Base-by-base conservation (phyloP, 2,329 filamentous ascomycete genomes). In the Hypoxylon sp. region DNA sequence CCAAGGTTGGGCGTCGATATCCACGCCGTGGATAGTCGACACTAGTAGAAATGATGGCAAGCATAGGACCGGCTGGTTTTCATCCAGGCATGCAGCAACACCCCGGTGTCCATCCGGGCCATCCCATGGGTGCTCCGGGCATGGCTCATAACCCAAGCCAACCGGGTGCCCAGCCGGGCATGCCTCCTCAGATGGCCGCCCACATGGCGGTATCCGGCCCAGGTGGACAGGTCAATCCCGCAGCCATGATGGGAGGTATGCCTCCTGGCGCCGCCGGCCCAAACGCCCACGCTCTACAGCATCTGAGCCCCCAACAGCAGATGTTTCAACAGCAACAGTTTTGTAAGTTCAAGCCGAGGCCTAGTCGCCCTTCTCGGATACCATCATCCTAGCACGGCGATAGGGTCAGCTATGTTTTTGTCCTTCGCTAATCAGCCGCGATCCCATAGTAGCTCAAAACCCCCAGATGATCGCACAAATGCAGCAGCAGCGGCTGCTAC, bases 221-320 rank as follows among this genome's bases (percentile, higher is more conserved):
- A 19, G 89, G 88, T 70, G 87, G 86, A 66, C 90, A 92, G 76
- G 89, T 92, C 70, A 92, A 88, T 76, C 90, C 91, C 73, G 87
- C 86, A 27, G 86, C 88, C 61, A 87, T 94, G 84, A 93, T 94
- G 90, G 87, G 82, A 69, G 89, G 87, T 62, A 92, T 94, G 88
- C 90, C 91, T 68, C 90, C 90, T 29, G 88, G 90, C 66, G 84
- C 83, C 57, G 82, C 81, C 69, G 85, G 83, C 57, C 87, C 87
- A 63, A 91, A 88, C 78, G 85, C 87, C 64, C 91, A 93, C 79
- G 89, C 89, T 16, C 80, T 94, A 73, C 89, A 90, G 75, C 91
- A 94, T 75, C 77, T 94, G 57, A 91, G 84, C 74, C 90, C 90
- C 43, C 83, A 68, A n/a, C 62, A 63, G 37, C 63, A 88, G 70